Evolutionary conservation across 1,139 yeast species (phyloP).

Genomic region (Sugiyamaella pinicola): DNA sequence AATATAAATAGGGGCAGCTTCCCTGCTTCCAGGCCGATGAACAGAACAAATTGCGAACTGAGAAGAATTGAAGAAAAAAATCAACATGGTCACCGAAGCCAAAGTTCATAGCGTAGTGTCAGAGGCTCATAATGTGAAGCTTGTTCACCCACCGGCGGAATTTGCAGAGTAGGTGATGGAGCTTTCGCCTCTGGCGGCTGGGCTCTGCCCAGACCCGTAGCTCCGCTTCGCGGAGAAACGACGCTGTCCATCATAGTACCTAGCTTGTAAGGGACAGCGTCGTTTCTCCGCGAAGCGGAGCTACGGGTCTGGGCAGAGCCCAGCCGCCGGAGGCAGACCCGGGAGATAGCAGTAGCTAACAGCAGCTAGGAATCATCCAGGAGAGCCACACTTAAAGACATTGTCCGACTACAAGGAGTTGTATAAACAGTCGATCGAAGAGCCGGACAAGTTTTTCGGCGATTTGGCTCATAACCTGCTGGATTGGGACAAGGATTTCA

Average conservation of each 20-base stretch:
- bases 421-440: conserved; percentile 73
- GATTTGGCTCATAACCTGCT: conserved; percentile 74
- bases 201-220: too few relatives aligned
- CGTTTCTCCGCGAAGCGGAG: neutral
- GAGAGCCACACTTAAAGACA: conserved; percentile 43
- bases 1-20: neutral
- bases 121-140: conserved; percentile 37
- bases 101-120: conserved; percentile 30
- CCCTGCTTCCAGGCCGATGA: too few relatives aligned
- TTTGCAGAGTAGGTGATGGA: conserved; percentile 40
- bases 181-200: too few relatives aligned
- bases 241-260: too few relatives aligned
- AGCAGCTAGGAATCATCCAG: conserved; percentile 38
- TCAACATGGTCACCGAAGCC: conserved; percentile 5
- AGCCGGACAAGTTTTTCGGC: conserved; percentile 85
- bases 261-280: too few relatives aligned
- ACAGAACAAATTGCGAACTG: too few relatives aligned
- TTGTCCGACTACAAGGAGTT: conserved; percentile 69
- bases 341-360: conserved; percentile 10
- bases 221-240: too few relatives aligned
- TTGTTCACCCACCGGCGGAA: conserved; percentile 57
- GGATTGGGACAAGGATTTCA: conserved; percentile 82
- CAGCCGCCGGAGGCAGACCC: too few relatives aligned
- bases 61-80: neutral
- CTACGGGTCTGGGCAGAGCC: too few relatives aligned